Conservation (phyloP, 2,329 filamentous ascomycete genomes). For the Rutstroemia sp. region DNA sequence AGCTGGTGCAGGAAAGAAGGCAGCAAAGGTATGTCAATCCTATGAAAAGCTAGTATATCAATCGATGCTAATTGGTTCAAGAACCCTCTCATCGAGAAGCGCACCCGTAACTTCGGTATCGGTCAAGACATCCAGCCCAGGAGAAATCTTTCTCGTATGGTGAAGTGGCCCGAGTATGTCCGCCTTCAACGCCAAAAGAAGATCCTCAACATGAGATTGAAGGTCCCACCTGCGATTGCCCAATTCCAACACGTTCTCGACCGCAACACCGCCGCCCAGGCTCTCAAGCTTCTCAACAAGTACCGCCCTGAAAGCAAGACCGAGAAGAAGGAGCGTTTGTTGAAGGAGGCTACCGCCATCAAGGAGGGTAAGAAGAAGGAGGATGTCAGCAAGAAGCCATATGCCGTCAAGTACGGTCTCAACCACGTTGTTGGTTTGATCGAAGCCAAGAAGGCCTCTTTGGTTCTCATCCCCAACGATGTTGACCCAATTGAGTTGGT, state of each 20-base stretch:
- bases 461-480: slow-evolving; percentile 98
- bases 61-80: slow-evolving; percentile 34
- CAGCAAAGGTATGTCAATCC: slow-evolving; percentile 72
- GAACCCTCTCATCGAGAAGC: slow-evolving; percentile 99
- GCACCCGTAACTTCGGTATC: slow-evolving; percentile 94
- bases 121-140: slow-evolving; percentile 97
- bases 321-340: slow-evolving; percentile 99
- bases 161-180: slow-evolving; percentile 99
- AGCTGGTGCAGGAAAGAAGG: slow-evolving; percentile 83
- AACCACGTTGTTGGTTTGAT: slow-evolving; percentile 98
- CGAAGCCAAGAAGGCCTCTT: slow-evolving; percentile 99
- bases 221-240: slow-evolving; percentile 93
- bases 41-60: not conserved
- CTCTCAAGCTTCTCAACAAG: slow-evolving; percentile 99
- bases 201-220: slow-evolving; percentile 97
- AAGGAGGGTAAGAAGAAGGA: slow-evolving; percentile 99
- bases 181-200: slow-evolving; percentile 79
- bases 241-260: slow-evolving; percentile 98
- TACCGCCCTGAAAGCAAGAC: slow-evolving; percentile 98
- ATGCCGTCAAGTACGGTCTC: slow-evolving; percentile 98
- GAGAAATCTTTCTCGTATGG: slow-evolving; percentile 95
- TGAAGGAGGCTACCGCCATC: slow-evolving; percentile 96
- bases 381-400: slow-evolving; percentile 99
- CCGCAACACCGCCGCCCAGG: slow-evolving; percentile 92
- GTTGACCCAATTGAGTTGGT: slow-evolving; percentile 99